phyloP scores from a whole-genome alignment of 768 basidiomycete genomes.

The Baorangia bicolor region DNA sequence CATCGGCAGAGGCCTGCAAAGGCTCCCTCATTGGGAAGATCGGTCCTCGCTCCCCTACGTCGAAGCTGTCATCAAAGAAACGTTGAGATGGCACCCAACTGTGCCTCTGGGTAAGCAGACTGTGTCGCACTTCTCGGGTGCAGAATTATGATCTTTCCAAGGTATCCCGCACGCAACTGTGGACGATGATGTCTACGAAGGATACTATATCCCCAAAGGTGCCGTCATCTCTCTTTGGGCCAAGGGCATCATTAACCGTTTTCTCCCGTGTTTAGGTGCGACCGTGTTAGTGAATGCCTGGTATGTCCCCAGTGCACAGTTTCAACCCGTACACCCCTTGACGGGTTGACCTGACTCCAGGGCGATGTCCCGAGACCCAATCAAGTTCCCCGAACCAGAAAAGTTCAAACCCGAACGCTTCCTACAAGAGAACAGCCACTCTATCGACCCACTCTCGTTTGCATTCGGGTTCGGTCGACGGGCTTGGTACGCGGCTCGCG shows the following conservation, averaged over 20 bases:
- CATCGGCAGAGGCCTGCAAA: slow-evolving; percentile 15
- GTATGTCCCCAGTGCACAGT: slow-evolving; percentile 2
- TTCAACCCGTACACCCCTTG: neutral
- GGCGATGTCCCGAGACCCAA: slow-evolving; percentile 37
- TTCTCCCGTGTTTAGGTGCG: slow-evolving; percentile 9
- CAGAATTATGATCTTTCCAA: neutral
- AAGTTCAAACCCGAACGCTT: slow-evolving; percentile 40
- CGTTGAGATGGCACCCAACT: slow-evolving; percentile 25
- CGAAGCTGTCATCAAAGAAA: slow-evolving; percentile 22
- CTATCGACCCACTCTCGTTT: slow-evolving; percentile 19
- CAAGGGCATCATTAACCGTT: neutral
- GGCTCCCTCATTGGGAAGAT: slow-evolving; percentile 24
- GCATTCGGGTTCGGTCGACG: slow-evolving; percentile 45
- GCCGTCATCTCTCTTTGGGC: slow-evolving; percentile 12
- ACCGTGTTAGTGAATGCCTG: slow-evolving; percentile 21
- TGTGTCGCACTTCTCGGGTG: neutral
- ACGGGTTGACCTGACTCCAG: slow-evolving; percentile 12
- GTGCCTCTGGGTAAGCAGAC: slow-evolving; percentile 10
- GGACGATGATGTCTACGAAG: slow-evolving; percentile 42
- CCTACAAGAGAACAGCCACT: slow-evolving; percentile 9
- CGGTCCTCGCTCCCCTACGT: slow-evolving; percentile 21
- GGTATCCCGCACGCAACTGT: slow-evolving; percentile 35
- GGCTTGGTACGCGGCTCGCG: slow-evolving; percentile 6
- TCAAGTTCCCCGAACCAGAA: slow-evolving; percentile 37
- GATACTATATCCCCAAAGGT: slow-evolving; percentile 53